phyloP scores from a whole-genome alignment of 1,284 basidiomycete genomes.

The Naganishia liquefaciens region DNA sequence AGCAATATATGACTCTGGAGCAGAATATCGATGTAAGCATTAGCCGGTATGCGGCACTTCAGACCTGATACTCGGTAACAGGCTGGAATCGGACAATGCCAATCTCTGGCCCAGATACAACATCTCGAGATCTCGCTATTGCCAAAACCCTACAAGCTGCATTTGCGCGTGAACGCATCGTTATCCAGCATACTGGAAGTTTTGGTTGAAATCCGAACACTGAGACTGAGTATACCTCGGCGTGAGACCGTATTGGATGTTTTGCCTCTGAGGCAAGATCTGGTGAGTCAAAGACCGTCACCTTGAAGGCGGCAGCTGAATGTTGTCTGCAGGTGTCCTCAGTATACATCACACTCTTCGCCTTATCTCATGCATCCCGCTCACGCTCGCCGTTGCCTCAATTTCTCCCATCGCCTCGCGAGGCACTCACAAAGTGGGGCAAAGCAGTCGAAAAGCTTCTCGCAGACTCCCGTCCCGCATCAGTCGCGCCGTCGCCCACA shows the following conservation, averaged over 20 bases:
- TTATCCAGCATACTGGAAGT: slow-evolving; percentile 52
- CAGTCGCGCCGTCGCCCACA: slow-evolving; percentile 11
- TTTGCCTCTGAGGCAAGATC: slow-evolving; percentile 54
- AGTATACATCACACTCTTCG: slow-evolving; percentile 56
- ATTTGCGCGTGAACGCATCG: slow-evolving; percentile 52
- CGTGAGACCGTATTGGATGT: slow-evolving; percentile 56
- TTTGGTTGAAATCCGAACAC: slow-evolving; percentile 51
- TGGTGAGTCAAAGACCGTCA: slow-evolving; percentile 44
- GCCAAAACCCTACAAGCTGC: slow-evolving; percentile 54
- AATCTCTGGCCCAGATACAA: slow-evolving; percentile 48
- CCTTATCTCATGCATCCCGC: slow-evolving; percentile 53
- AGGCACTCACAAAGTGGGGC: slow-evolving; percentile 50
- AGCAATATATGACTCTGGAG: slow-evolving; percentile 36
- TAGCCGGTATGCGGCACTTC: not conserved
- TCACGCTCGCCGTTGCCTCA: slow-evolving; percentile 56
- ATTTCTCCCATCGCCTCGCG: slow-evolving; percentile 54
- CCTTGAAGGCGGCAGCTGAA: not conserved
- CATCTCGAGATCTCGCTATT: slow-evolving; percentile 55
- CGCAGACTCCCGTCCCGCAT: slow-evolving; percentile 34
- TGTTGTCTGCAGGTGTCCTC: slow-evolving; percentile 43
- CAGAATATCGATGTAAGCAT: slow-evolving; percentile 5
- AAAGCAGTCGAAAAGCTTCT: slow-evolving; percentile 48
- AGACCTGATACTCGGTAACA: slow-evolving; percentile 10
- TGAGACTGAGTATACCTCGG: slow-evolving; percentile 52
- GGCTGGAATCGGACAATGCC: slow-evolving; percentile 42